Percentiles rank a stretch among this genome's conserved stretches.
Evolutionary conservation across 2,329 filamentous ascomycete genomes (phyloP).

Genomic region (Amesomyces nigricolor): DNA sequence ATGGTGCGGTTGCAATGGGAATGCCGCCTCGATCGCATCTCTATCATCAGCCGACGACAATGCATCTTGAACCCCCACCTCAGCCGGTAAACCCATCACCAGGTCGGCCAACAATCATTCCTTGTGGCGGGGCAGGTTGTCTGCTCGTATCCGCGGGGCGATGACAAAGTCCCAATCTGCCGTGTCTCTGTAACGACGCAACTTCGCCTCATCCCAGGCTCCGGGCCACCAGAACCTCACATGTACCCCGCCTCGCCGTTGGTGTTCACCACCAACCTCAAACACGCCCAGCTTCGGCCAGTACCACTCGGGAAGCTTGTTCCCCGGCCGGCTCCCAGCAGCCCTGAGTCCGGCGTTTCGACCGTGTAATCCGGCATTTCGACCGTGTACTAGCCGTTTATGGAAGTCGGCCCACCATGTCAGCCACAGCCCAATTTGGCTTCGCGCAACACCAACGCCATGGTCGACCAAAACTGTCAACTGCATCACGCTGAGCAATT

Average conservation of each 20-base stretch:
- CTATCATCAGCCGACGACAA: no score
- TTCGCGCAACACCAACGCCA: no score
- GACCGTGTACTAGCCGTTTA: no score
- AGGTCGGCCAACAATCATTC: no score
- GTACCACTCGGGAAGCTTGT: background rate
- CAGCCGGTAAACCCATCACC: background rate
- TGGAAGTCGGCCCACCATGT: no score
- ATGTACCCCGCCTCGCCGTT: constrained; percentile 8
- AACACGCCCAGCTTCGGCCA: constrained; percentile 7
- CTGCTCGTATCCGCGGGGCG: constrained; percentile 9
- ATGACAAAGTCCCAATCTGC: constrained; percentile 3
- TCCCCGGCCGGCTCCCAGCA: background rate
- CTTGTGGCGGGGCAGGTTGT: background rate
- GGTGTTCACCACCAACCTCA: constrained; percentile 18
- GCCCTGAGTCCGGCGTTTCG: no score
- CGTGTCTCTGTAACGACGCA: background rate
- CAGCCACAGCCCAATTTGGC: no score
- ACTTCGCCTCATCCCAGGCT: constrained; percentile 7
- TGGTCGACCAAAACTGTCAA: no score
- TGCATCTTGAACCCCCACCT: no score
- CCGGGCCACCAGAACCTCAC: background rate
- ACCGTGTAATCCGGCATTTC: no score
- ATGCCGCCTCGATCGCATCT: background rate
- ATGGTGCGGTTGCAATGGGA: constrained; percentile 6
- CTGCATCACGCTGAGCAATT: no score